Conservation (phyloP, 2,329 filamentous ascomycete species). For the Capronia americana region DNA sequence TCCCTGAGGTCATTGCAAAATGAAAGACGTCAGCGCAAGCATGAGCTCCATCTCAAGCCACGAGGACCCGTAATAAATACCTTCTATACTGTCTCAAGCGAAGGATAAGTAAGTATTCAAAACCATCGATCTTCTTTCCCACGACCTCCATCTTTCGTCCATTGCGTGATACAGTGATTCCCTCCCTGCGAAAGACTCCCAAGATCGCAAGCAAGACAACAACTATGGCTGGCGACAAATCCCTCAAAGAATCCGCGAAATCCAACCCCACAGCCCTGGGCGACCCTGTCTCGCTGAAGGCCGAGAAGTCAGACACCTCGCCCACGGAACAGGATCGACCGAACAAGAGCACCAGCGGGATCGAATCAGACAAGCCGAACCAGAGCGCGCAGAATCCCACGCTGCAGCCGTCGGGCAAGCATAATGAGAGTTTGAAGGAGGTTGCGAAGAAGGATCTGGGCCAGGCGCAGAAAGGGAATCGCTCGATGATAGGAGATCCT, state of each 20-base stretch:
- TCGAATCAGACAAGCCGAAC: conserved; percentile 23
- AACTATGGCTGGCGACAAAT: conserved; percentile 25
- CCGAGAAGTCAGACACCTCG: conserved; percentile 31
- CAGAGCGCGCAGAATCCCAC: conserved; percentile 4
- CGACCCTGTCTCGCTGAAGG: conserved; percentile 36
- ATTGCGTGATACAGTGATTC: neutral
- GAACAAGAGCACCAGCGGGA: neutral
- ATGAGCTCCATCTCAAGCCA: neutral
- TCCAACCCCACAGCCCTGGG: conserved; percentile 34
- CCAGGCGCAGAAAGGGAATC: conserved; percentile 41
- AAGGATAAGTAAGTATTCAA: neutral
- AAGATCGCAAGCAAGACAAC: neutral
- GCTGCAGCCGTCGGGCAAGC: neutral
- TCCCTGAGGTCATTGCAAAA: conserved; percentile 21
- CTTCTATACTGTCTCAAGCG: neutral
- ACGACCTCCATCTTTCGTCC: neutral
- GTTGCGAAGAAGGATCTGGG: conserved; percentile 31
- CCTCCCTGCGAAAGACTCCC: neutral
- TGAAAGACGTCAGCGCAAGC: conserved; percentile 30
- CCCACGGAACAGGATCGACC: conserved; percentile 30
- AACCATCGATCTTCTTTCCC: neutral
- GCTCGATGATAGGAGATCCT: conserved; percentile 50
- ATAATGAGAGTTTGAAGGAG: conserved; percentile 32
- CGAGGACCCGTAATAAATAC: neutral
- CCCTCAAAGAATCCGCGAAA: conserved; percentile 29